These are phyloP conservation scores for Penicillium sp. DNA, from an alignment of 2,329 filamentous ascomycete genomes.

Conservation along the genomic window DNA sequence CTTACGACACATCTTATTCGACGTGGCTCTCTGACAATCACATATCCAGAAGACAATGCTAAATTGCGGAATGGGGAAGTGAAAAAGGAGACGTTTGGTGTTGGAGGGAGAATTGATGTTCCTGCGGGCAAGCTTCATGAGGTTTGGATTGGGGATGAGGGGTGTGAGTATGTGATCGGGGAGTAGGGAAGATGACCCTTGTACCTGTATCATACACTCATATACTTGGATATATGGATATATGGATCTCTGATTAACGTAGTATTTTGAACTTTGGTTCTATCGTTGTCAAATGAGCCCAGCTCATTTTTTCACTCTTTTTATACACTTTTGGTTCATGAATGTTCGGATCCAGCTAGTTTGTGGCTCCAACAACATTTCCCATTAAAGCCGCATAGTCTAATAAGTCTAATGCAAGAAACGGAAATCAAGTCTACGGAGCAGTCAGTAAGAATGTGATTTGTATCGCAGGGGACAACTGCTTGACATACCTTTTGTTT, in stretches of 20 bases:
- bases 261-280: neutral
- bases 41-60: slow-evolving; percentile 54
- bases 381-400: neutral
- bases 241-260: too few relatives aligned
- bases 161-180: slow-evolving; percentile 62
- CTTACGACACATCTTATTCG: slow-evolving; percentile 62
- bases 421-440: slow-evolving; percentile 39
- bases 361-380: neutral
- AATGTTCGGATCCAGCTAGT: neutral
- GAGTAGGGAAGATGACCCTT: slow-evolving; percentile 38
- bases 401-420: slow-evolving; percentile 32
- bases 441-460: neutral
- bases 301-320: neutral
- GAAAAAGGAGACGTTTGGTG: slow-evolving; percentile 56
- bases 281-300: neutral
- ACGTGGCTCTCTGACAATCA: slow-evolving; percentile 56
- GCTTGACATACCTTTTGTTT: slow-evolving; percentile 43
- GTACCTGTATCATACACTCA: neutral
- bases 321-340: neutral
- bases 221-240: too few relatives aligned
- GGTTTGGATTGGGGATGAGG: slow-evolving; percentile 60
- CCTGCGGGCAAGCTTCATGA: slow-evolving; percentile 57
- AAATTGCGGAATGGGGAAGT: slow-evolving; percentile 25
- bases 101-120: slow-evolving; percentile 57
- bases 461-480: neutral